These are phyloP conservation scores for Mytilinidion resinicola DNA, from an alignment of 495 filamentous ascomycete genomes.

Conservation along the genomic window DNA sequence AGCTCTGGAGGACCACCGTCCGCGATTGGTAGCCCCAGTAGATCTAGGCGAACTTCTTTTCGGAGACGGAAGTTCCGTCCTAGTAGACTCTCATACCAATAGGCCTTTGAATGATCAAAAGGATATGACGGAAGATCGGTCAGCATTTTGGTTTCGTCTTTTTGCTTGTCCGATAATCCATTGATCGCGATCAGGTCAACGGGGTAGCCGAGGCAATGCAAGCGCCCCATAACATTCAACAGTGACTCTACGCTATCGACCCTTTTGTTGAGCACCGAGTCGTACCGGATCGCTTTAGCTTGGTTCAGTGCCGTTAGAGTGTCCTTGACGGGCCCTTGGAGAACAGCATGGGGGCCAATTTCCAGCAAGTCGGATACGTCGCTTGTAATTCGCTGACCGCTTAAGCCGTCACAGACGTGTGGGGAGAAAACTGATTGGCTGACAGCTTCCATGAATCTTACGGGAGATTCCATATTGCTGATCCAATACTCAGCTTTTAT, in stretches of 20 bases:
- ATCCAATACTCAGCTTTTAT: slow-evolving; percentile 40
- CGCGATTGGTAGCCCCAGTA: not conserved
- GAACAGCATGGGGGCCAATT: slow-evolving; percentile 57
- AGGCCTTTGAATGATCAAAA: not conserved
- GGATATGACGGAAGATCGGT: slow-evolving; percentile 10
- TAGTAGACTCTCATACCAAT: slow-evolving; percentile 8
- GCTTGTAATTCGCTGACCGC: not conserved
- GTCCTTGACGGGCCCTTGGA: slow-evolving; percentile 48
- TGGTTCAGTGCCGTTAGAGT: not conserved
- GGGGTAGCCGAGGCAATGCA: no score
- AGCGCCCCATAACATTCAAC: no score
- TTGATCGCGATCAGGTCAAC: no score
- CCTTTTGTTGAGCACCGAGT: no score
- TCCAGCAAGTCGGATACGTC: slow-evolving; percentile 33
- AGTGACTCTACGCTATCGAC: no score
- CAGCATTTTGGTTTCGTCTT: not conserved
- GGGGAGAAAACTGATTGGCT: not conserved
- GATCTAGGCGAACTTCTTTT: not conserved
- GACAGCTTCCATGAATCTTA: slow-evolving; percentile 36
- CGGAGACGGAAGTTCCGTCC: not conserved
- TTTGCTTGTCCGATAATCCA: not conserved
- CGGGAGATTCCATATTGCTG: slow-evolving; percentile 40
- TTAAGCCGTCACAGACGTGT: not conserved
- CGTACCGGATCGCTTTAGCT: no score
- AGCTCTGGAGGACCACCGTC: not conserved